Percentiles rank a stretch among this genome's conserved stretches.
These are phyloP conservation scores for Heimioporus sp. DNA, from an alignment of 768 basidiomycete species.

Conservation along the genomic window DNA sequence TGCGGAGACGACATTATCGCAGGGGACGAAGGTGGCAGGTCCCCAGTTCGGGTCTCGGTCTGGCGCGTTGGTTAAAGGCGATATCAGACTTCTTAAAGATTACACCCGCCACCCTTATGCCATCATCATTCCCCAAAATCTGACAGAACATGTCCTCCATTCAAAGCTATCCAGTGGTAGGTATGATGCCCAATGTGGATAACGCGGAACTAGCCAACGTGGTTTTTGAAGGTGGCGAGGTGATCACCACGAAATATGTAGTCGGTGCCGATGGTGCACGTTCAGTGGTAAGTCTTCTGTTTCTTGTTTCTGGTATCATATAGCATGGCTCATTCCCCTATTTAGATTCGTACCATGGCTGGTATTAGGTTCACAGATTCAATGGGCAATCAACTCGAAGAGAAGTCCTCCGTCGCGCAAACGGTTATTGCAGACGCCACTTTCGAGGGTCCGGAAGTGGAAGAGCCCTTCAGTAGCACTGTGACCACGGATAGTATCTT, in stretches of 20 bases:
- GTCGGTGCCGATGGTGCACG: slow-evolving; percentile 51
- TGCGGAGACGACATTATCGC: slow-evolving; percentile 38
- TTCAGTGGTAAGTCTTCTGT: background rate
- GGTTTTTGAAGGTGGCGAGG: slow-evolving; percentile 45
- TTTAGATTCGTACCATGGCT: slow-evolving; percentile 43
- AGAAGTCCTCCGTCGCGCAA: slow-evolving; percentile 32
- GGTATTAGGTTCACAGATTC: slow-evolving; percentile 48
- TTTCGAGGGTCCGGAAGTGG: slow-evolving; percentile 5
- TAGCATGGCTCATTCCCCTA: background rate
- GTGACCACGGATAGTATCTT: slow-evolving; percentile 13
- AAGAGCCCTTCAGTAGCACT: background rate
- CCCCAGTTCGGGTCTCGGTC: slow-evolving; percentile 34
- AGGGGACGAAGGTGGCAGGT: slow-evolving; percentile 32
- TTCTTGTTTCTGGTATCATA: background rate
- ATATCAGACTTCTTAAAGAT: slow-evolving; percentile 35
- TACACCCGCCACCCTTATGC: slow-evolving; percentile 47
- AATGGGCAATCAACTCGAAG: slow-evolving; percentile 23
- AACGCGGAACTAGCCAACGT: slow-evolving; percentile 37
- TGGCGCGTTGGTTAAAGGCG: slow-evolving; percentile 21
- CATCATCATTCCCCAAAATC: slow-evolving; percentile 43
- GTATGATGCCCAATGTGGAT: slow-evolving; percentile 31
- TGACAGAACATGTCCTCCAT: slow-evolving; percentile 43
- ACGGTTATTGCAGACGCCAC: slow-evolving; percentile 20
- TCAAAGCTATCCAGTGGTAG: slow-evolving; percentile 33
- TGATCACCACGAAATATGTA: slow-evolving; percentile 44